Conservation (phyloP, 306 rosid genomes). For the Cercis canadensis region DNA sequence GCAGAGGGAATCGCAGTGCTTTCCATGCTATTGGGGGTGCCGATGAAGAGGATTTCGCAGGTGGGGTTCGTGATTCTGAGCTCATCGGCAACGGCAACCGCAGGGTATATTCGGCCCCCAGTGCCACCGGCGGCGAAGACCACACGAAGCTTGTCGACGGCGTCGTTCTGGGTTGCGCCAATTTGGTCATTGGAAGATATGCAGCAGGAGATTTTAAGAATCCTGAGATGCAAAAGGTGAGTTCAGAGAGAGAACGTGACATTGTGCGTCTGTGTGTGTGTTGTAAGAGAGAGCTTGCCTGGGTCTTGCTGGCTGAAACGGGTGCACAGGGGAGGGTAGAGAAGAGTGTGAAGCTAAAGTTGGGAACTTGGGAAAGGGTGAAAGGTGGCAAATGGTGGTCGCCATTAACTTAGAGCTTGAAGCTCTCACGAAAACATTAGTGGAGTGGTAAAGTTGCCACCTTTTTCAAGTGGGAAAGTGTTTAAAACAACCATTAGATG, state of each 20-base stretch:
- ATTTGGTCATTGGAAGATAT: slow-evolving; percentile 39
- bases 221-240: slow-evolving; percentile 34
- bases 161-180: slow-evolving; percentile 34
- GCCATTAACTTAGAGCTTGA: slow-evolving; percentile 52
- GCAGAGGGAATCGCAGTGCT: slow-evolving; percentile 56
- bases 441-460: not conserved
- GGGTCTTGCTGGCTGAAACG: slow-evolving; percentile 17
- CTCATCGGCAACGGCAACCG: slow-evolving; percentile 81
- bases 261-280: not conserved
- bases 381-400: slow-evolving; percentile 15
- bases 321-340: slow-evolving; percentile 14
- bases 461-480: no score
- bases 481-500: no score
- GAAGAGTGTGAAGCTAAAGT: slow-evolving; percentile 21
- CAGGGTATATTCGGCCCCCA: slow-evolving; percentile 76
- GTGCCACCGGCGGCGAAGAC: slow-evolving; percentile 76
- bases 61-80: slow-evolving; percentile 51
- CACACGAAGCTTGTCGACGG: slow-evolving; percentile 50
- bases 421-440: slow-evolving; percentile 19
- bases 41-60: slow-evolving; percentile 63
- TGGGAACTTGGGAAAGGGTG: slow-evolving; percentile 31
- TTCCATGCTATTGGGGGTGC: slow-evolving; percentile 69
- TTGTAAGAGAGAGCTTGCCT: slow-evolving; percentile 37
- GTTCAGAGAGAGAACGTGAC: slow-evolving; percentile 8
- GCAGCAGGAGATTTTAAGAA: slow-evolving; percentile 43